These are phyloP conservation scores for Ceratocystis lukuohia DNA, from an alignment of 2,329 filamentous ascomycete genomes.

Conservation along the genomic window DNA sequence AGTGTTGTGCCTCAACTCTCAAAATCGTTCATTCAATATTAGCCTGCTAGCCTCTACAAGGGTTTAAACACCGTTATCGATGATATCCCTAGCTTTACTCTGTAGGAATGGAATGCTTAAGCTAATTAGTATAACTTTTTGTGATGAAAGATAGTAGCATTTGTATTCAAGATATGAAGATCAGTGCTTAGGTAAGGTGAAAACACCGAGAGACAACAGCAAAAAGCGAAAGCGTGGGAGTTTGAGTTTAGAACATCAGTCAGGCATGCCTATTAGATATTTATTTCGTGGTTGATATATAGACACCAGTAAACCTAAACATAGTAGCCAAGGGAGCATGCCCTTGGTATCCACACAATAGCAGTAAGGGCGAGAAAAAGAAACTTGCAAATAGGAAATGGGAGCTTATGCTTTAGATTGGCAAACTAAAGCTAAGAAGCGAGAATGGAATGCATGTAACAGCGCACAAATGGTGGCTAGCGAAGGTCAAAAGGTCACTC, in stretches of 20 bases:
- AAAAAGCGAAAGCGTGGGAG: no score
- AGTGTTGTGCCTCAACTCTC: background rate
- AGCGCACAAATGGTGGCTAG: background rate
- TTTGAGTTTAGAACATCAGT: no score
- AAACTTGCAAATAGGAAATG: no score
- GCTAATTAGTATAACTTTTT: background rate
- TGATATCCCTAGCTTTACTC: background rate
- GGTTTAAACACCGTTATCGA: background rate
- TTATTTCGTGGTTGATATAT: no score
- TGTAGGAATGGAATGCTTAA: background rate
- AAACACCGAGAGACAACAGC: background rate
- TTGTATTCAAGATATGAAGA: background rate
- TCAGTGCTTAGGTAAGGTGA: background rate
- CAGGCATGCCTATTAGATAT: no score
- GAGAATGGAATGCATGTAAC: background rate
- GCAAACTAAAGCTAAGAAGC: background rate
- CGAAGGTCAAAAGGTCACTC: background rate
- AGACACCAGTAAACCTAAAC: no score
- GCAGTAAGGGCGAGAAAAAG: no score
- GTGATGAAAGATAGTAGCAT: no score
- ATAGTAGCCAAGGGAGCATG: no score
- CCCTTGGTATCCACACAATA: no score
- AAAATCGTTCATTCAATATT: background rate
- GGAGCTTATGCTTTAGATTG: background rate
- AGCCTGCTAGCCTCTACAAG: background rate